Evolutionary conservation across 257 asterid genomes (phyloP).

Genomic region (Nicotiana obtusifolia): DNA sequence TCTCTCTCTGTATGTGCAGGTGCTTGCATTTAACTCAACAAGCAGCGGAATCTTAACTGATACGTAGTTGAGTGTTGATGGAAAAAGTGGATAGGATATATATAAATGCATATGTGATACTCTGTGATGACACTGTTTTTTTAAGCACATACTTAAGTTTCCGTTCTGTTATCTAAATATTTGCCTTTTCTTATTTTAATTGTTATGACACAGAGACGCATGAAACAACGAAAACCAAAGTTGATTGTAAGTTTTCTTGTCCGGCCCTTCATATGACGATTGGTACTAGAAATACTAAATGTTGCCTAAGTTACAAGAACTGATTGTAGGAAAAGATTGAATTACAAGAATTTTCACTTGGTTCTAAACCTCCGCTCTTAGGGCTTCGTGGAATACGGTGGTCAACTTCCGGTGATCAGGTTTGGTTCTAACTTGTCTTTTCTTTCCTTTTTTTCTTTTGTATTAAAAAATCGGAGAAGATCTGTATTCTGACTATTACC

Average conservation of each 20-base stretch:
- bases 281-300: constrained; percentile 10
- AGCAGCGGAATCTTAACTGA: not conserved
- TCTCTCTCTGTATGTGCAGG: not conserved
- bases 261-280: constrained; percentile 11
- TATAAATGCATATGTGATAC: not conserved
- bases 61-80: not conserved
- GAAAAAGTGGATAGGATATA: not conserved
- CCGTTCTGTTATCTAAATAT: not conserved
- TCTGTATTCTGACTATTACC: constrained; percentile 19
- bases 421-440: constrained; percentile 29
- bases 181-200: constrained; percentile 7
- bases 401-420: constrained; percentile 89
- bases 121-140: not conserved
- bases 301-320: constrained; percentile 1
- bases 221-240: constrained; percentile 77
- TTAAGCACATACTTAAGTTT: not conserved
- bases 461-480: not conserved
- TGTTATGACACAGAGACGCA: constrained; percentile 61
- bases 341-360: constrained; percentile 79
- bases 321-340: constrained; percentile 76
- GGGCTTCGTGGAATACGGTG: constrained; percentile 86
- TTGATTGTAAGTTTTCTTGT: constrained; percentile 63
- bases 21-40: not conserved
- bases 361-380: constrained; percentile 76
- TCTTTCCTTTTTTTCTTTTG: not conserved